phyloP scores from a whole-genome alignment of 2,329 filamentous ascomycete species.

The Sporothrix globosa region DNA sequence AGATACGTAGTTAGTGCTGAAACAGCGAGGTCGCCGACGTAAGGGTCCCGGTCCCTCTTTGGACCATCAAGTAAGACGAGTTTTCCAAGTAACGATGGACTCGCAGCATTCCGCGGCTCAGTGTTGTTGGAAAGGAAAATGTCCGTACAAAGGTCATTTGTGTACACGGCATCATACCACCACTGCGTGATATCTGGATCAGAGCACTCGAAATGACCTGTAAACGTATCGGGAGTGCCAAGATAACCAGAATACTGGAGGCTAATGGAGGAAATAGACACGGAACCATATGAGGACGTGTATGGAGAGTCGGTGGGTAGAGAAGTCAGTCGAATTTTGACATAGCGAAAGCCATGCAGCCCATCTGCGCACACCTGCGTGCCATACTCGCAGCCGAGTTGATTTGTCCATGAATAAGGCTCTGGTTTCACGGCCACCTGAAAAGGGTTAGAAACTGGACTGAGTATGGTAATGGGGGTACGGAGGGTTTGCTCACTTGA shows the following conservation, averaged over 20 bases:
- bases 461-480: background rate
- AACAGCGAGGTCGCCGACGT: conserved; percentile 57
- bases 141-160: conserved; percentile 54
- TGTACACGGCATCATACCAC: conserved; percentile 59
- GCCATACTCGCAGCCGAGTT: conserved; percentile 49
- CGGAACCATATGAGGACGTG: conserved; percentile 48
- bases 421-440: conserved; percentile 51
- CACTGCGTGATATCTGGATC: conserved; percentile 54
- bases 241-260: conserved; percentile 52
- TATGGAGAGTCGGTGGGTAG: conserved; percentile 50
- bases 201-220: conserved; percentile 57
- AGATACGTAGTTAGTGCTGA: conserved; percentile 54
- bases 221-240: conserved; percentile 54
- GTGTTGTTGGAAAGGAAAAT: conserved; percentile 53
- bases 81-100: conserved; percentile 50
- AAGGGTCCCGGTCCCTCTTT: conserved; percentile 58
- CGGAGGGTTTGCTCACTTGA: conserved; percentile 44
- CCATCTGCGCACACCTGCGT: conserved; percentile 55
- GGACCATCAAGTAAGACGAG: conserved; percentile 55
- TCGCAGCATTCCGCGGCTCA: conserved; percentile 52
- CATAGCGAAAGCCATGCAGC: conserved; percentile 57
- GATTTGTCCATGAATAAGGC: conserved; percentile 51
- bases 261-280: conserved; percentile 49
- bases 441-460: background rate
- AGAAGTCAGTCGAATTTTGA: conserved; percentile 54